Evolutionary conservation across 2,329 filamentous ascomycete genomes (phyloP).

Genomic region (Daldinia eschscholtzii): DNA sequence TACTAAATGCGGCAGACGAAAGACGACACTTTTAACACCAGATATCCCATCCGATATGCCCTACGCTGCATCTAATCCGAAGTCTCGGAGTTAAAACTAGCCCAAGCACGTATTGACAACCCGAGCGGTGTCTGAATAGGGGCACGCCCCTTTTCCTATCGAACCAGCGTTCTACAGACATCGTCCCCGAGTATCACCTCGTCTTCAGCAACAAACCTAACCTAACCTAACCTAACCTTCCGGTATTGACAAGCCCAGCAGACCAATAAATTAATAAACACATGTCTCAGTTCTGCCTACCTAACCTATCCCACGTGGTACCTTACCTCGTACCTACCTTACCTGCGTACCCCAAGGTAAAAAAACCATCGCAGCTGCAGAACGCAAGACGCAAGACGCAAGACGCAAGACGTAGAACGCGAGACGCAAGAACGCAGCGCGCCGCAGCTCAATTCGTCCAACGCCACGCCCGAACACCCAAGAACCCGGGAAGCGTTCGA

Average conservation of each 20-base stretch:
- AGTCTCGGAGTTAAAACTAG: not conserved
- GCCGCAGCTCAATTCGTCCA: conserved; percentile 6
- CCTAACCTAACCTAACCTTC: too few species aligned
- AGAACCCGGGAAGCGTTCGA: conserved; percentile 9
- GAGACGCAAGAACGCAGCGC: not conserved
- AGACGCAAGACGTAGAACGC: not conserved
- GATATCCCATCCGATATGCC: not conserved
- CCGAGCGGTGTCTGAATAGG: not conserved
- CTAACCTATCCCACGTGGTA: conserved; percentile 8
- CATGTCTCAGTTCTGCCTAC: conserved; percentile 7
- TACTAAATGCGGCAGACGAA: not conserved
- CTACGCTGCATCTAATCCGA: not conserved
- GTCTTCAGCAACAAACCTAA: not conserved
- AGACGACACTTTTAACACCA: not conserved
- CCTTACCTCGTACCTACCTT: conserved; percentile 3
- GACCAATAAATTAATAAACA: not conserved
- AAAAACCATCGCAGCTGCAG: not conserved
- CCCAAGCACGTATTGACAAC: not conserved
- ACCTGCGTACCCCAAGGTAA: not conserved
- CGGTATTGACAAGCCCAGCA: not conserved
- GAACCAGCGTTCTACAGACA: not conserved
- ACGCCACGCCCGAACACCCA: not conserved
- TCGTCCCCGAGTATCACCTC: conserved; percentile 13
- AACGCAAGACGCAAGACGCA: too few species aligned
- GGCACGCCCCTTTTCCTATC: not conserved